Conservation (phyloP, 2,329 filamentous ascomycete genomes). For the Pseudocercospora fuligena region DNA sequence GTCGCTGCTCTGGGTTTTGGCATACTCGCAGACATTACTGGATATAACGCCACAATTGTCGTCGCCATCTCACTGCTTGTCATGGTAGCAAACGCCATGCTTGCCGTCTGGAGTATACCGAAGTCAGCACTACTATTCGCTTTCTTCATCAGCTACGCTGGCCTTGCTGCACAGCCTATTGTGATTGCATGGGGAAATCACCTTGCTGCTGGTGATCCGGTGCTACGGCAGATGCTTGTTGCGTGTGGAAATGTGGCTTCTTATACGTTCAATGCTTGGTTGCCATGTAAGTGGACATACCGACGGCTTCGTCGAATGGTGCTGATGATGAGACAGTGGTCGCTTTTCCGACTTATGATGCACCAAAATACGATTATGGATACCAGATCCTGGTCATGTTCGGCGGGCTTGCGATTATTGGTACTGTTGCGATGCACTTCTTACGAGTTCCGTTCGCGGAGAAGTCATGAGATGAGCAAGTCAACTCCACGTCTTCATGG, state of each 20-base stretch:
- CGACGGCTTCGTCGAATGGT: background rate
- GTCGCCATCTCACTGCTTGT: constrained; percentile 8
- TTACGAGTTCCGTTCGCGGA: constrained; percentile 9
- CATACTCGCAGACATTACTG: constrained; percentile 19
- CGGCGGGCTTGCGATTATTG: constrained; percentile 19
- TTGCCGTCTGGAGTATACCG: constrained; percentile 18
- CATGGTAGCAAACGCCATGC: constrained; percentile 19
- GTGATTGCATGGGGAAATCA: constrained; percentile 24
- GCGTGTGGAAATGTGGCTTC: constrained; percentile 21
- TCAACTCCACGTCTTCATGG: no score
- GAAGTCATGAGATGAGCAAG: constrained; percentile 1
- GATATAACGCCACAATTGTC: constrained; percentile 17
- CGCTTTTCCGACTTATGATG: constrained; percentile 27
- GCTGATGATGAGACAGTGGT: constrained; percentile 12
- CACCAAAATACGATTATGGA: constrained; percentile 25
- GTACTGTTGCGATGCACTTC: constrained; percentile 7
- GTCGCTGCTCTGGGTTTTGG: constrained; percentile 20
- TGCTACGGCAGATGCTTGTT: constrained; percentile 25
- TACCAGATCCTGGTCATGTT: constrained; percentile 27
- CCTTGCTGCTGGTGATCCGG: constrained; percentile 19
- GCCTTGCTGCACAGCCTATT: constrained; percentile 19
- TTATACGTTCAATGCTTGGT: constrained; percentile 24
- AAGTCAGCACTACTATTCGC: constrained; percentile 18
- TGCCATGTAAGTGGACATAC: constrained; percentile 12
- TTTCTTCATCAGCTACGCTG: constrained; percentile 18